phyloP scores from a whole-genome alignment of 495 filamentous ascomycete species.

The Chaetomidium leptoderma region DNA sequence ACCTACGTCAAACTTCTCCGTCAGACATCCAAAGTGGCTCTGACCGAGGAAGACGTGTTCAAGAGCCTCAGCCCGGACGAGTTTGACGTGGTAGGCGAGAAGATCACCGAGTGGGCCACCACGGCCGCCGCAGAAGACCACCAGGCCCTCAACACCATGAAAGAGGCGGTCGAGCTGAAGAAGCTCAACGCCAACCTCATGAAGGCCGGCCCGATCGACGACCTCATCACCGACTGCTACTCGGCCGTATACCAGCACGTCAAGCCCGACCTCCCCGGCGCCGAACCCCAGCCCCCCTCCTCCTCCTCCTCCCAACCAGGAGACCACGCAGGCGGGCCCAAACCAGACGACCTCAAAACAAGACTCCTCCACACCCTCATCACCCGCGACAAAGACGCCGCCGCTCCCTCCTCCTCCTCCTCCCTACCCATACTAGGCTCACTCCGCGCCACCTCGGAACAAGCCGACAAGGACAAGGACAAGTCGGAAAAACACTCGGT shows the following conservation, averaged over 20 bases:
- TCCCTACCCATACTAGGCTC: conserved; percentile 21
- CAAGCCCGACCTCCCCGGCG: conserved; percentile 36
- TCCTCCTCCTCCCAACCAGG: conserved; percentile 6
- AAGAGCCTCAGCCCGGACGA: conserved; percentile 74
- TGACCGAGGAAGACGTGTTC: conserved; percentile 74
- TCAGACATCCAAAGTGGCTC: conserved; percentile 57
- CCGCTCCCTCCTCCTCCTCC: background rate
- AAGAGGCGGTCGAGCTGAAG: conserved; percentile 85
- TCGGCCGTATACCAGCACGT: conserved; percentile 65
- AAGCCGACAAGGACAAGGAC: conserved; percentile 21
- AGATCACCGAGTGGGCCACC: conserved; percentile 49
- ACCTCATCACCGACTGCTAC: conserved; percentile 84
- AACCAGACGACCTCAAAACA: conserved; percentile 19
- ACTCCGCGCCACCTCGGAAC: conserved; percentile 30
- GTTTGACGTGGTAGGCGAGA: conserved; percentile 57
- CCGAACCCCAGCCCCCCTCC: background rate
- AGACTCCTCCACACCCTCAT: conserved; percentile 55
- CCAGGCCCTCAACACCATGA: conserved; percentile 63
- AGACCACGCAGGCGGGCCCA: background rate
- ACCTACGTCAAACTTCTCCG: conserved; percentile 75
- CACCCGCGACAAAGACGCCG: conserved; percentile 25
- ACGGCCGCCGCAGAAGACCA: conserved; percentile 35
- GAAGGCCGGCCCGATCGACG: conserved; percentile 80
- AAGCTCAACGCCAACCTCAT: conserved; percentile 80
- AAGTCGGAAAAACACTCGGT: conserved; percentile 38